Percentiles rank a stretch among this genome's conserved stretches.
Conservation (phyloP, 352 stramenopile species). For the Globisporangium nagaii region DNA sequence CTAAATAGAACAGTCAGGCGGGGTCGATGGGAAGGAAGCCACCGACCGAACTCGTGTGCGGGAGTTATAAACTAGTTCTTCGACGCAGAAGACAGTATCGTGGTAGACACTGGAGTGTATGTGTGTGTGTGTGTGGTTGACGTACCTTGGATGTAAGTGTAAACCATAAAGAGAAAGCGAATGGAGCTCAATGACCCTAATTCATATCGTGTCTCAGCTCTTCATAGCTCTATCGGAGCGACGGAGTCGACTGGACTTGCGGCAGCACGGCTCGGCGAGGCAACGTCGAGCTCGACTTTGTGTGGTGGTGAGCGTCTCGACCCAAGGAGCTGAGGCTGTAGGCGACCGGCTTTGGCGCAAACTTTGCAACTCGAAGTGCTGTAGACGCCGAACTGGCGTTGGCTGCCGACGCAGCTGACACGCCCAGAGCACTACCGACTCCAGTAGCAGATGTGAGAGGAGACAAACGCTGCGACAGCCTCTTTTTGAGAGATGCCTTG, state of each 20-base stretch:
- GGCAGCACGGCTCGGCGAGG: not conserved
- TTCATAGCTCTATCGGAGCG: not conserved
- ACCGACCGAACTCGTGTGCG: too few species aligned
- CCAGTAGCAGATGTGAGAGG: conserved; percentile 3
- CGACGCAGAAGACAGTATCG: conserved; percentile 4
- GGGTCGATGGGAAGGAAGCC: too few species aligned
- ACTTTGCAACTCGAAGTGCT: conserved; percentile 11
- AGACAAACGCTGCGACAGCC: not conserved
- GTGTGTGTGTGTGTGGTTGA: not conserved
- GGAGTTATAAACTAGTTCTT: too few species aligned
- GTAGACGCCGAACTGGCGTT: not conserved
- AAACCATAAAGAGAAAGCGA: not conserved
- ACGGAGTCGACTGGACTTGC: not conserved
- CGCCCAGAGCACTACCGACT: not conserved
- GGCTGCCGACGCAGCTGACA: not conserved
- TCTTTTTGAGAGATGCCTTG: not conserved
- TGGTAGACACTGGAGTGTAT: too few species aligned
- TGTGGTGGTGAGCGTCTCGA: not conserved
- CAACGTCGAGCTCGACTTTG: not conserved
- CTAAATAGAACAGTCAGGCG: not conserved
- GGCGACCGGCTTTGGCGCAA: conserved; percentile 9
- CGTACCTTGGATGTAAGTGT: not conserved
- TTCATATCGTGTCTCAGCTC: too few species aligned
- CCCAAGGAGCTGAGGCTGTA: conserved; percentile 16
- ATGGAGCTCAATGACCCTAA: too few species aligned